A percentile compares a stretch with the other conserved stretches of the same genome.
Conservation (phyloP, 2,329 filamentous ascomycete genomes). For the Metarhizium album region DNA sequence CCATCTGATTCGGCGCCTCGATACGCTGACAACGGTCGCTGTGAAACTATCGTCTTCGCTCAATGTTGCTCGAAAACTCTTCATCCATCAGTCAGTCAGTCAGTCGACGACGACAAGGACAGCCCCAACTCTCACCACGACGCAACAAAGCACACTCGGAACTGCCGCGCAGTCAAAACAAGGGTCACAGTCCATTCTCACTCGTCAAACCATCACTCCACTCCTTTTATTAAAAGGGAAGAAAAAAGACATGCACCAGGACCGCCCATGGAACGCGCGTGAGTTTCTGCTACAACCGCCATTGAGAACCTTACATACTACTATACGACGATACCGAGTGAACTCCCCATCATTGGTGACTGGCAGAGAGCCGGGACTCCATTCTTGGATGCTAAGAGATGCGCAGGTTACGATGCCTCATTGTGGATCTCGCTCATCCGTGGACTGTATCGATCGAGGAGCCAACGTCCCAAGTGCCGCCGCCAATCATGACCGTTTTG, state of each 20-base stretch:
- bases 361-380: too few relatives aligned
- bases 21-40: slow-evolving; percentile 4
- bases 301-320: too few relatives aligned
- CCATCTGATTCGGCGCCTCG: slow-evolving; percentile 5
- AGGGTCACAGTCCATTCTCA: neutral
- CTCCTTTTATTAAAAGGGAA: neutral
- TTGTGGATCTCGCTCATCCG: neutral
- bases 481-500: neutral
- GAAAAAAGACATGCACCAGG: neutral
- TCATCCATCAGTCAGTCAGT: neutral
- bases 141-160: neutral
- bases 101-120: neutral
- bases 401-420: neutral
- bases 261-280: neutral
- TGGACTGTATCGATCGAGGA: neutral
- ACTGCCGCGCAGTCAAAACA: neutral
- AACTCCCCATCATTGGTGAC: too few relatives aligned
- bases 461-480: neutral
- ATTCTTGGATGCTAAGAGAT: neutral
- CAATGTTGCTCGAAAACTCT: neutral
- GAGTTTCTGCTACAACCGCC: neutral
- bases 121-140: neutral
- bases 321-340: too few relatives aligned
- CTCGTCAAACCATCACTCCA: neutral
- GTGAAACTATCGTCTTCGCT: slow-evolving; percentile 1